Evolutionary conservation across 208 protist genomes (phyloP).

Genomic region (Vickermania ingenoplastis): DNA sequence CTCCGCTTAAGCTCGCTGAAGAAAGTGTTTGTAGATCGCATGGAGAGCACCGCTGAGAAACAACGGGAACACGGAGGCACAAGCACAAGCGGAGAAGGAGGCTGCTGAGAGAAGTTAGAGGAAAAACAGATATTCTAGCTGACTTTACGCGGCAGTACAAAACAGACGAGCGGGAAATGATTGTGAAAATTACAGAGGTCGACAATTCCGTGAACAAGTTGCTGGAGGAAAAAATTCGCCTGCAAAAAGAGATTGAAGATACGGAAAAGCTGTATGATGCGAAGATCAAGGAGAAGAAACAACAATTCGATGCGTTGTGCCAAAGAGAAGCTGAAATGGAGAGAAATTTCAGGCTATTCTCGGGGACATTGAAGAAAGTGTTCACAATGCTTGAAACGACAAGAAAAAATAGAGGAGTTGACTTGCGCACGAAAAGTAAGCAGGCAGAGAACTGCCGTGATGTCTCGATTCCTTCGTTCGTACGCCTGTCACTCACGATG

Average conservation of each 20-base stretch:
- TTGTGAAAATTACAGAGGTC: slow-evolving; percentile 39
- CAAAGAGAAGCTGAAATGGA: slow-evolving; percentile 73
- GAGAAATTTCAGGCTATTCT: slow-evolving; percentile 68
- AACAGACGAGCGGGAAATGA: slow-evolving; percentile 49
- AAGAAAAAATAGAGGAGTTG: no score
- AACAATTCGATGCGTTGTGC: slow-evolving; percentile 43
- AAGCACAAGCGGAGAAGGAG: slow-evolving; percentile 17
- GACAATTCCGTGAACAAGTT: slow-evolving; percentile 41
- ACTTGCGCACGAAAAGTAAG: no score
- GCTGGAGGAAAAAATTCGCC: slow-evolving; percentile 48
- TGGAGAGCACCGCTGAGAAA: slow-evolving; percentile 28
- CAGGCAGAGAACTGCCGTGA: no score
- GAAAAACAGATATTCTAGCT: slow-evolving; percentile 72
- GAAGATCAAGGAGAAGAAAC: slow-evolving; percentile 46
- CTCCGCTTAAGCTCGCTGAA: slow-evolving; percentile 60
- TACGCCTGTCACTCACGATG: no score
- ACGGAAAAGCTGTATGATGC: slow-evolving; percentile 41
- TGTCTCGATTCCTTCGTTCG: no score
- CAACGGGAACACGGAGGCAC: slow-evolving; percentile 27
- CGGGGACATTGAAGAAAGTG: slow-evolving; percentile 42
- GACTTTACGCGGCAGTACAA: slow-evolving; percentile 85
- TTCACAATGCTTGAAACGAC: no score
- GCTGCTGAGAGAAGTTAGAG: slow-evolving; percentile 23
- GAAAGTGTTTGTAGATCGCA: slow-evolving; percentile 31
- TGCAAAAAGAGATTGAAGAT: slow-evolving; percentile 38